Evolutionary conservation across 768 basidiomycete genomes (phyloP), one percentile per base, ranked within the genome.

Genomic region (Mrakia gelida): DNA sequence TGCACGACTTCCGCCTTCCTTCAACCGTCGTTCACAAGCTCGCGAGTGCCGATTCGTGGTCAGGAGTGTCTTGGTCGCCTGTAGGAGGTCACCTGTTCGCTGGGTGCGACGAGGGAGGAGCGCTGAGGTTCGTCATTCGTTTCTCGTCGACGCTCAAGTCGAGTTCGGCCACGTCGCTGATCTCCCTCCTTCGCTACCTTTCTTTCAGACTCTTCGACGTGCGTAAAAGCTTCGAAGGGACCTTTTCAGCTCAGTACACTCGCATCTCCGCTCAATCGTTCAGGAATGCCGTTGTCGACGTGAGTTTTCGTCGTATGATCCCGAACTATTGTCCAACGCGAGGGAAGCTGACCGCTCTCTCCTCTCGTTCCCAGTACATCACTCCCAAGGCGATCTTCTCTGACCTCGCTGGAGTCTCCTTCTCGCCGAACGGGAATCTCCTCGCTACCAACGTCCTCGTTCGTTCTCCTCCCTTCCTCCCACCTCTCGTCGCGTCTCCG

Each of bases 71-170:
- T 23, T 70, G 67, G 67, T 70, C 67, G 15, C 67, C 67, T 5
- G 38, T 45, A 1, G 67, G 67, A 41, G 67, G 67, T 3, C 34
- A 70, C n/a, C 67, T 70, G 67, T 70, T 70, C 38, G 67, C 34
- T 41, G 67, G 67, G 16, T 70, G 67, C 21, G 67, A 70, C 67
- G 67, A 70, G 67, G 67, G 67, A 34, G 67, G 67, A 18, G 34
- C 34, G 21, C 23, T 70, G 26, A 70, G 67, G 67, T 70, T 1
- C 38, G 41, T 70, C 11, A 2, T 11, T 45, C 41, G 9, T 41
- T 43, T n/a, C 34, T 38, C 9, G 8, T 38, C 38, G 7, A 23
- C 34, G 15, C 10, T 6, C 67, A 10, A 41, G 34, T 52, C 49
- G 18, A 52, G 49, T 13, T 13, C 18, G 45, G 11, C 9, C 11